Evolutionary conservation across 2,329 filamentous ascomycete species (phyloP), one percentile per base, ranked within the genome.

Genomic region (Trichophyton benhamiae): DNA sequence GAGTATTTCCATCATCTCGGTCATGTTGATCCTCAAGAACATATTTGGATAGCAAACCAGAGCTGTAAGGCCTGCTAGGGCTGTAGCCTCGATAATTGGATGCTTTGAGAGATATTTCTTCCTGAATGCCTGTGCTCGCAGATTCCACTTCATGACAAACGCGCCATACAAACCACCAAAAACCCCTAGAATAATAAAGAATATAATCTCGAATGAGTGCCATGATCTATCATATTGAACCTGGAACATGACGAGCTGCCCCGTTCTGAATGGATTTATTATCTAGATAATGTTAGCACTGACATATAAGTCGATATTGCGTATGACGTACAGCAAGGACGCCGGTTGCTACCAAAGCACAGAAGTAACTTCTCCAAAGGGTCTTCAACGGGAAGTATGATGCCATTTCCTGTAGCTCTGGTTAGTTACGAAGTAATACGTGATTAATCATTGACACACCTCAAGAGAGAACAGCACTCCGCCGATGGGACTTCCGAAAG

Each of bases 171-270:
- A 79, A 4, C 94, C 94, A 46, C 94, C 94, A 68, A 99, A 97
- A 30, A 94, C 82, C 55, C 94, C 94, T 65, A 99, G 84, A 60
- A 96, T 79, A 66, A 96, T 82, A 74, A 95, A 99, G 71, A 97
- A 97, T 27, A 96, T 75, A 2, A 94, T 81, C 72, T 99, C 94
- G 70, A 99, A 99, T 70, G 96, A 96, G 76, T 99, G 94, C 94
- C 94, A 99, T 46, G 88, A 87, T 46, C 92, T 87, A 73, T 97
- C 92, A 71, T 99, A 99, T 68, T 85, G 85, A 69, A 99, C 92
- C 69, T 96, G 91, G 75, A 99, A 99, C 92, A 99, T 97, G 83
- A 99, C 94, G 48, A 99, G 82, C 71, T 99, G 94, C 20, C 94
- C 94, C 0, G 94, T 97, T 59, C 94, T 81, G 76, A 99, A 99